A percentile compares a stretch with the other conserved stretches of the same genome.
These are phyloP conservation scores for Haberlea rhodopensis DNA, from an alignment of 257 asterid species.

Conservation along the genomic window DNA sequence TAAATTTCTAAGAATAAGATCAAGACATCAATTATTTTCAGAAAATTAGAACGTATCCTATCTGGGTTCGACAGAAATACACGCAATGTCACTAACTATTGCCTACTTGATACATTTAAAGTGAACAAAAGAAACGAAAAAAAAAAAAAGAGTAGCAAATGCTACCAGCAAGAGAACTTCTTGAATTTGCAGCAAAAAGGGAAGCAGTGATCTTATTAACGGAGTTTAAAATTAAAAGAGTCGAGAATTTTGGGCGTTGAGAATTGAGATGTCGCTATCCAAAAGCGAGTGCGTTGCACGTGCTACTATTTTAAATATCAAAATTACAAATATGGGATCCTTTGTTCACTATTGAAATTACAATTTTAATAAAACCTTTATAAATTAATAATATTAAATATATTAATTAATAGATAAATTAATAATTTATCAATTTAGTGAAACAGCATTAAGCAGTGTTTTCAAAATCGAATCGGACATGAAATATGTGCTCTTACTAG, in stretches of 20 bases:
- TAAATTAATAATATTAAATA: no score
- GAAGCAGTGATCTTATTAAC: slow-evolving; percentile 19
- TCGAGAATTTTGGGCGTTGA: slow-evolving; percentile 1
- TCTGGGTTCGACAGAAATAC: not conserved
- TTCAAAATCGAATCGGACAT: no score
- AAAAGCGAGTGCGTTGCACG: not conserved
- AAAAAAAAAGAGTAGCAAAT: not conserved
- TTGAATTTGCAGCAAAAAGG: slow-evolving; percentile 15
- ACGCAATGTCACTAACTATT: not conserved
- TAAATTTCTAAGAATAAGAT: not conserved
- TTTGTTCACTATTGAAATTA: no score
- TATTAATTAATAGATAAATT: no score
- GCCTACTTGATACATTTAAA: not conserved
- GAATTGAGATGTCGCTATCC: slow-evolving; percentile 14
- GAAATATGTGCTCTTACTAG: no score
- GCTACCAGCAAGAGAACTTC: slow-evolving; percentile 19
- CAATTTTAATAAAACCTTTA: no score
- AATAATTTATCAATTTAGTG: no score
- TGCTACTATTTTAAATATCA: no score
- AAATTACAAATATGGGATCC: no score
- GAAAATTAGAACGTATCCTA: not conserved
- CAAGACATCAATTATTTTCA: not conserved
- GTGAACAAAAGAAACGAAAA: not conserved
- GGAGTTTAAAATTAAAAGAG: not conserved
- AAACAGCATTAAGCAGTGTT: no score